Evolutionary conservation across 129 eudicot species (phyloP), one percentile per base, ranked within the genome.

Genomic region (Helianthus tuberosus): DNA sequence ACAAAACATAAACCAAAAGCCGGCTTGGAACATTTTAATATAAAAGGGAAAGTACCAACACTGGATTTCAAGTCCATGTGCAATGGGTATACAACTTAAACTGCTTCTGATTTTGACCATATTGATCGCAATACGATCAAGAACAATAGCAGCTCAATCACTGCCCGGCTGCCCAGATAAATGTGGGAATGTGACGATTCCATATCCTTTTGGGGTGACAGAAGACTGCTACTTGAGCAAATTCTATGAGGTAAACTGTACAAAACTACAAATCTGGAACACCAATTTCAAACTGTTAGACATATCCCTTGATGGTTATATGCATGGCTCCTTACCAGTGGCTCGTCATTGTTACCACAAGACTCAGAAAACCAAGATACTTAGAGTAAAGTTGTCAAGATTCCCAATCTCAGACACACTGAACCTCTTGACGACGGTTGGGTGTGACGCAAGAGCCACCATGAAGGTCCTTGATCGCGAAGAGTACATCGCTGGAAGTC

Each of bases 381-480:
- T 69, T 51, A 5, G 0, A 79, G 69, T n/a, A n/a, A n/a, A n/a
- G n/a, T n/a, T n/a, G n/a, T n/a, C n/a, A n/a, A n/a, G n/a, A n/a
- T n/a, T n/a, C n/a, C n/a, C n/a, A n/a, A n/a, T n/a, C n/a, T n/a
- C n/a, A n/a, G n/a, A n/a, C n/a, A n/a, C n/a, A n/a, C n/a, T n/a
- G n/a, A n/a, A n/a, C n/a, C n/a, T n/a, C n/a, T n/a, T n/a, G n/a
- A n/a, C n/a, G n/a, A n/a, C n/a, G n/a, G 79, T 79, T 55, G 83
- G 83, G 59, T 79, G 83, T 47, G 83, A 64, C 20, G 76, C 83
- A 35, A 73, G 78, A 79, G 69, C 74, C 29, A n/a, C 17, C 77
- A 73, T 73, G 8, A 66, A 46, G 77, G 4, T 4, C 8, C 32
- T n/a, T 36, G 1, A 35, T 43, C 10, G 11, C 47, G 47, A 43